phyloP scores from a whole-genome alignment of 192 early-diverging fungal genomes.

The Chytriomyces confervae region DNA sequence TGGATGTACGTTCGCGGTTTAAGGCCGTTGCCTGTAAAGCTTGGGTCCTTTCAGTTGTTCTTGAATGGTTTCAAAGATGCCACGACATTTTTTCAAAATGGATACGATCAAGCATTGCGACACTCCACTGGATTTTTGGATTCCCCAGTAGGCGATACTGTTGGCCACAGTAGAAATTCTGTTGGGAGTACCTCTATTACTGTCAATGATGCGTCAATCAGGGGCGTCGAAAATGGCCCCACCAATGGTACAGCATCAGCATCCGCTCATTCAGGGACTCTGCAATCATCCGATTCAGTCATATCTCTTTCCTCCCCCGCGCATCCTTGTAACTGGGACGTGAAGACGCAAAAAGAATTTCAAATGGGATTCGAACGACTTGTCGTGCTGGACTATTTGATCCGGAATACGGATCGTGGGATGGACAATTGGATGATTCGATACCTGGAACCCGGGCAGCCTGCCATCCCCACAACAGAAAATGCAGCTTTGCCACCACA shows the following conservation, averaged over 20 bases:
- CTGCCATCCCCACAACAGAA: neutral
- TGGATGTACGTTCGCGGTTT: slow-evolving; percentile 47
- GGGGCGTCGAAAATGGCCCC: neutral
- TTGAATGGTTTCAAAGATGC: slow-evolving; percentile 83
- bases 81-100: slow-evolving; percentile 76
- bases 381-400: slow-evolving; percentile 86
- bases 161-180: neutral
- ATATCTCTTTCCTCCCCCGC: slow-evolving; percentile 20
- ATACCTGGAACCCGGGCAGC: neutral
- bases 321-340: slow-evolving; percentile 54
- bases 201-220: neutral
- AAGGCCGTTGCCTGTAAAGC: slow-evolving; percentile 71
- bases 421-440: slow-evolving; percentile 83
- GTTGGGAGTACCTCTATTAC: neutral
- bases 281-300: neutral
- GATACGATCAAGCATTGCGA: slow-evolving; percentile 48
- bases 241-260: neutral
- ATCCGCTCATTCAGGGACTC: neutral
- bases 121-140: slow-evolving; percentile 11
- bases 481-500: neutral
- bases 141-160: neutral
- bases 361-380: slow-evolving; percentile 78
- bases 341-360: slow-evolving; percentile 53
- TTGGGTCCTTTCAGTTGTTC: slow-evolving; percentile 87
- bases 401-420: slow-evolving; percentile 84